Percentiles rank a stretch among this genome's conserved stretches.
phyloP scores from a whole-genome alignment of 306 rosid species.

The Cucurbita ficifolia region DNA sequence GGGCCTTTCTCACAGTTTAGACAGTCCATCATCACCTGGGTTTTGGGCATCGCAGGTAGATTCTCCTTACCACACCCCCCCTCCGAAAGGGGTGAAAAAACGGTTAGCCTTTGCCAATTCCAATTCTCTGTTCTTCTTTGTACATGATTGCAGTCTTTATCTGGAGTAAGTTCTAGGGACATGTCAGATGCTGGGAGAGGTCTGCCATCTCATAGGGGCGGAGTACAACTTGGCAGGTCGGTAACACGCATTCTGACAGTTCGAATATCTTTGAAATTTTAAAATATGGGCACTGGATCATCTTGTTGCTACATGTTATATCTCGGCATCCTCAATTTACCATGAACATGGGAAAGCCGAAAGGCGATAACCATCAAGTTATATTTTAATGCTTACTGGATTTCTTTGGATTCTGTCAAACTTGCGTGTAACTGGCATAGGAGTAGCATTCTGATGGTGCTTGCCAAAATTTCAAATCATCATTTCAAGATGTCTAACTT shows the following conservation, averaged over 20 bases:
- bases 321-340: not conserved
- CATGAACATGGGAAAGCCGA: not conserved
- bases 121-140: conserved; percentile 1
- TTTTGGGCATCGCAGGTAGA: conserved; percentile 55
- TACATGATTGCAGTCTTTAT: conserved; percentile 33
- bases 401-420: not conserved
- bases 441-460: not conserved
- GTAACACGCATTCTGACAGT: conserved; percentile 12
- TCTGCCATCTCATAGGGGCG: conserved; percentile 43
- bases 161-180: conserved; percentile 50
- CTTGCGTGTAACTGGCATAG: not conserved
- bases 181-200: conserved; percentile 45
- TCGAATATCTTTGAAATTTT: not conserved
- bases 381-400: not conserved
- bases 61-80: conserved; percentile 5
- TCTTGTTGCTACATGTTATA: not conserved
- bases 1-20: conserved; percentile 40
- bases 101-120: not conserved
- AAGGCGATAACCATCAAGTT: not conserved
- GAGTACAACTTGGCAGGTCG: conserved; percentile 75
- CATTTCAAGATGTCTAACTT: not conserved
- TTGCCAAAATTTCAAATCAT: not conserved
- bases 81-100: not conserved
- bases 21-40: conserved; percentile 57
- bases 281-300: not conserved